Evolutionary conservation across 208 protist species (phyloP).

Genomic region (Naegleria fowleri): DNA sequence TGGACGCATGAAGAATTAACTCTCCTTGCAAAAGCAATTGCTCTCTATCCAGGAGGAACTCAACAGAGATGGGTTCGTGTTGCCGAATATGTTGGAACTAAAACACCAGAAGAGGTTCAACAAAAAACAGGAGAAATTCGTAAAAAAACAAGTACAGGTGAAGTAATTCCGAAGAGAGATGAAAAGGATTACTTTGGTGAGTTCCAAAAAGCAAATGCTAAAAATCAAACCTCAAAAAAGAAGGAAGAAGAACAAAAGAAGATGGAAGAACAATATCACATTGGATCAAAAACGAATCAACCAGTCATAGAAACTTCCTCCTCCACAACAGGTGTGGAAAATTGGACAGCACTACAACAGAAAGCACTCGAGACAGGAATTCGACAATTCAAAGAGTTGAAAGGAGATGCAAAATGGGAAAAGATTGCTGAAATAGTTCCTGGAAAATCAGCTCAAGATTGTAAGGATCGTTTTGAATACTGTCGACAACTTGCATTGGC

Average conservation of each 20-base stretch:
- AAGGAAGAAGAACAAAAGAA: slow-evolving; percentile 14
- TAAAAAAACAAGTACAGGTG: slow-evolving; percentile 68
- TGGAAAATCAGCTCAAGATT: slow-evolving; percentile 89
- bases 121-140: slow-evolving; percentile 42
- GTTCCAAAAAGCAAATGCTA: slow-evolving; percentile 28
- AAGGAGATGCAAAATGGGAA: slow-evolving; percentile 88
- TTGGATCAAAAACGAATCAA: not conserved
- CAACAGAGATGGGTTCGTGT: slow-evolving; percentile 84
- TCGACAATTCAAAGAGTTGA: slow-evolving; percentile 78
- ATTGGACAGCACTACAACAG: slow-evolving; percentile 87
- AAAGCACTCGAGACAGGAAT: slow-evolving; percentile 85
- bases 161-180: slow-evolving; percentile 81
- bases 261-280: not conserved
- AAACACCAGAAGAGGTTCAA: not conserved
- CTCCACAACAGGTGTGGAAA: slow-evolving; percentile 47
- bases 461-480: slow-evolving; percentile 72
- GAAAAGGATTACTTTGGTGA: slow-evolving; percentile 63
- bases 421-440: slow-evolving; percentile 82
- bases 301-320: not conserved
- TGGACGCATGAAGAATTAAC: slow-evolving; percentile 84
- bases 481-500: not conserved
- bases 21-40: slow-evolving; percentile 82
- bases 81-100: slow-evolving; percentile 47
- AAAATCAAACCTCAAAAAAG: slow-evolving; percentile 34
- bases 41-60: slow-evolving; percentile 80